These are phyloP conservation scores for Conringia planisiliqua DNA, from an alignment of 345 rosid genomes.

Conservation along the genomic window DNA sequence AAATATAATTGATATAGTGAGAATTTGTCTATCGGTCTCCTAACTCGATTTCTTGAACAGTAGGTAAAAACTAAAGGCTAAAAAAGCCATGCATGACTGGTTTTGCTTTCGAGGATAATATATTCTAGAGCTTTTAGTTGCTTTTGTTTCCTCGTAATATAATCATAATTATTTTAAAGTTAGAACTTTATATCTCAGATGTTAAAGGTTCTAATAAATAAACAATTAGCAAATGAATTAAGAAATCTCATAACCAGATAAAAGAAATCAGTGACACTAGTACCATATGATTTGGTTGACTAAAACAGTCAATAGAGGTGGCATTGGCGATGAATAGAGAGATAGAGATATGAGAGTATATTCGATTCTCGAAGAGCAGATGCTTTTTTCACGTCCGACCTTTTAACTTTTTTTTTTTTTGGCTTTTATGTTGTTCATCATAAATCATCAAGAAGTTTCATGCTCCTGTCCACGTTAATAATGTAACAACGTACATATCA, in stretches of 20 bases:
- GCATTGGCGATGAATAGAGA: not conserved
- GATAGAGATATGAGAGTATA: not conserved
- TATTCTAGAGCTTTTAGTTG: not conserved
- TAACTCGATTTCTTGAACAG: not conserved
- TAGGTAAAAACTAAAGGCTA: not conserved
- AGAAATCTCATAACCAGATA: not conserved
- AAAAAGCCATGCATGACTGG: not conserved
- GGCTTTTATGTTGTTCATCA: not conserved
- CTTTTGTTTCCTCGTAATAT: constrained; percentile 4
- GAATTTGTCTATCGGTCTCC: not conserved
- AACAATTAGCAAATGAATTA: not conserved
- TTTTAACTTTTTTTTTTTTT: not conserved
- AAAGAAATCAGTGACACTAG: not conserved
- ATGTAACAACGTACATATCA: constrained; percentile 9
- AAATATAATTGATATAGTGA: not conserved
- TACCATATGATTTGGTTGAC: not conserved
- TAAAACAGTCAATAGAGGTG: not conserved
- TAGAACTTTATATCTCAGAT: not conserved
- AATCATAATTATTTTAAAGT: not conserved
- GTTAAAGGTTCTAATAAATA: not conserved
- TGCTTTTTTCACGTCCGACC: constrained; percentile 20
- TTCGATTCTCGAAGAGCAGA: constrained; percentile 20
- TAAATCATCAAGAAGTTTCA: constrained; percentile 14
- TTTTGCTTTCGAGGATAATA: not conserved
- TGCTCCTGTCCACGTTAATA: constrained; percentile 15